Evolutionary conservation across 148 eudicot genomes (phyloP).

Genomic region (Vaccinium macrocarpon): DNA sequence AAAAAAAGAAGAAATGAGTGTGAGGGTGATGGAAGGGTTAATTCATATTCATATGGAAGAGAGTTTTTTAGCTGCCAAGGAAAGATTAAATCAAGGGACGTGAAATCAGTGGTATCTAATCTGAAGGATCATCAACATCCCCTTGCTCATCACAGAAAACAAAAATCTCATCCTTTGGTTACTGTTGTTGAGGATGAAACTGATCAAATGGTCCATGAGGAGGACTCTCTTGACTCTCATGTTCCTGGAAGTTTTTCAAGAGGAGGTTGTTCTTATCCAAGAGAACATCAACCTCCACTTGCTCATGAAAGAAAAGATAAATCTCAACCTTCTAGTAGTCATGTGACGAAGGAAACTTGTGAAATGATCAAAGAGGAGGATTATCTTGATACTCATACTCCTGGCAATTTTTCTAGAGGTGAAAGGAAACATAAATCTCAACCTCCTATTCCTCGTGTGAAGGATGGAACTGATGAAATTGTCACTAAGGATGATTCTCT

Average conservation of each 20-base stretch:
- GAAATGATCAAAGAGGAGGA: conserved; percentile 29
- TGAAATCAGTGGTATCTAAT: conserved; percentile 19
- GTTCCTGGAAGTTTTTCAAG: background rate
- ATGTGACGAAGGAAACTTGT: conserved; percentile 27
- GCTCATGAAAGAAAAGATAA: background rate
- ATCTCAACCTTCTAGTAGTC: conserved; percentile 20
- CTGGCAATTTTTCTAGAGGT: conserved; percentile 31
- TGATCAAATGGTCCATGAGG: conserved; percentile 4
- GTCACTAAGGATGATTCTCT: conserved; percentile 36
- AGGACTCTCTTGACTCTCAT: background rate
- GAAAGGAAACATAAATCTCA: background rate
- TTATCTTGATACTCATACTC: conserved; percentile 42
- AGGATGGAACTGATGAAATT: conserved; percentile 25
- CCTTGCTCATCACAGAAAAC: conserved; percentile 17
- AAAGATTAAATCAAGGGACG: conserved; percentile 25
- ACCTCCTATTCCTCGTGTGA: conserved; percentile 24
- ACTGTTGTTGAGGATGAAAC: background rate
- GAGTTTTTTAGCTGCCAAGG: conserved; percentile 15
- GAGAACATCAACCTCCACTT: background rate
- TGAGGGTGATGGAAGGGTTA: conserved; percentile 35
- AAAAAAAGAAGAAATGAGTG: conserved; percentile 42
- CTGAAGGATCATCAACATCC: conserved; percentile 10
- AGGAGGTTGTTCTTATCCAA: background rate
- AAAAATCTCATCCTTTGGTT: background rate
- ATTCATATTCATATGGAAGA: conserved; percentile 22